These are phyloP conservation scores for Anthracocystis walkeri DNA, from an alignment of 1,284 basidiomycete genomes.

Conservation along the genomic window DNA sequence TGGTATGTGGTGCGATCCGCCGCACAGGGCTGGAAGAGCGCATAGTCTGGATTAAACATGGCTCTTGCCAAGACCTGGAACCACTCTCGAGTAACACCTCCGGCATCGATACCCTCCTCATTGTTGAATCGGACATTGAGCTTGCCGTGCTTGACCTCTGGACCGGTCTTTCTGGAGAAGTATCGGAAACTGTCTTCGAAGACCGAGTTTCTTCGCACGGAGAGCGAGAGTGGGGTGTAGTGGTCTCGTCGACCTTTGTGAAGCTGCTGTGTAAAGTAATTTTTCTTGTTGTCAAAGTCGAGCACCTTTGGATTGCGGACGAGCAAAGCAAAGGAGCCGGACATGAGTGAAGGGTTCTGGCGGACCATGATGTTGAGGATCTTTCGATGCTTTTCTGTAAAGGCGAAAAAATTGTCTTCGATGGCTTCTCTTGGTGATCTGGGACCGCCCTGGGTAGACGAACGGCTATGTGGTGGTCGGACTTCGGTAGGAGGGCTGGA, in stretches of 20 bases:
- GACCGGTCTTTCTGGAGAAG: conserved; percentile 87
- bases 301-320: conserved; percentile 95
- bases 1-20: conserved; percentile 94
- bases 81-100: conserved; percentile 98
- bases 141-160: conserved; percentile 98
- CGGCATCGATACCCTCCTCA: conserved; percentile 98
- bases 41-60: conserved; percentile 99
- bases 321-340: conserved; percentile 94
- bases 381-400: conserved; percentile 94
- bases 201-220: conserved; percentile 90
- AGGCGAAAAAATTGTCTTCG: conserved; percentile 89
- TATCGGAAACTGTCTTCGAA: conserved; percentile 97
- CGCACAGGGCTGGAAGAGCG: conserved; percentile 88
- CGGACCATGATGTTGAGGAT: conserved; percentile 97
- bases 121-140: conserved; percentile 96
- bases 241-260: conserved; percentile 84
- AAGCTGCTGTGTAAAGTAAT: conserved; percentile 96
- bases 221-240: conserved; percentile 86
- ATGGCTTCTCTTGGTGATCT: conserved; percentile 64
- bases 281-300: conserved; percentile 99
- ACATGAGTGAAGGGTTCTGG: conserved; percentile 97
- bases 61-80: conserved; percentile 96
- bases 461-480: conserved; percentile 43
- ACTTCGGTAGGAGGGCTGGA: conserved; percentile 25
- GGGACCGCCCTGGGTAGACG: conserved; percentile 31